Conservation (phyloP, 768 basidiomycete species). For the Boletus pseudopeckii region DNA sequence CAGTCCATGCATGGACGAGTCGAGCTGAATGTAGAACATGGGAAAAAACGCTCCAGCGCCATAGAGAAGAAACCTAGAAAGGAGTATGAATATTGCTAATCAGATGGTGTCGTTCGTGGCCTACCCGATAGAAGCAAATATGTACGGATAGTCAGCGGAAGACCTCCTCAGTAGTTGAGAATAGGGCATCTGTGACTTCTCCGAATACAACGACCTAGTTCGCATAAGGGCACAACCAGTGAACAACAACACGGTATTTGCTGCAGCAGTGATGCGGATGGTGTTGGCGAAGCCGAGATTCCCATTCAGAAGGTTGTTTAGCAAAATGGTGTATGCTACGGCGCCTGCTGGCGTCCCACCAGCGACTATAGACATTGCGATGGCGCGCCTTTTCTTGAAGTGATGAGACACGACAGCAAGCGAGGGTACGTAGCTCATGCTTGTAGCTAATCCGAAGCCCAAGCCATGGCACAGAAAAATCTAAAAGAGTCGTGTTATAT, state of each 20-base stretch:
- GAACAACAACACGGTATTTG: conserved; percentile 37
- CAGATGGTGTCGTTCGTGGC: background rate
- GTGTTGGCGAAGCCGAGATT: conserved; percentile 38
- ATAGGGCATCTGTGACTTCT: conserved; percentile 10
- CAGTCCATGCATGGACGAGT: conserved; percentile 48
- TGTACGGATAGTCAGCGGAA: conserved; percentile 21
- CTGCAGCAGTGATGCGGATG: conserved; percentile 43
- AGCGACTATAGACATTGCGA: conserved; percentile 41
- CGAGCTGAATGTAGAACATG: conserved; percentile 53
- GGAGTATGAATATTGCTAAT: background rate
- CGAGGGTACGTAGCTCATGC: conserved; percentile 38
- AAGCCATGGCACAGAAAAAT: conserved; percentile 35
- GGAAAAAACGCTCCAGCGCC: conserved; percentile 22
- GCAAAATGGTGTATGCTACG: conserved; percentile 25
- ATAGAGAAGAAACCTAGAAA: conserved; percentile 14
- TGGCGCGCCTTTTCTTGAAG: conserved; percentile 37
- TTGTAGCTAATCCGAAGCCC: conserved; percentile 39
- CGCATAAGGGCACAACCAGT: conserved; percentile 34
- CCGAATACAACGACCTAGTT: conserved; percentile 35
- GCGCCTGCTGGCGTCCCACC: conserved; percentile 35
- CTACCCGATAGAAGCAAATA: conserved; percentile 26
- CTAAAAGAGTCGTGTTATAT: conserved; percentile 32
- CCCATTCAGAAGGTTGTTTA: conserved; percentile 23
- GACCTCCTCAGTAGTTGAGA: conserved; percentile 17
- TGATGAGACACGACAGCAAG: conserved; percentile 45